phyloP scores from a whole-genome alignment of 2,329 filamentous ascomycete genomes.

The Scopulariopsis brevicaulis region DNA sequence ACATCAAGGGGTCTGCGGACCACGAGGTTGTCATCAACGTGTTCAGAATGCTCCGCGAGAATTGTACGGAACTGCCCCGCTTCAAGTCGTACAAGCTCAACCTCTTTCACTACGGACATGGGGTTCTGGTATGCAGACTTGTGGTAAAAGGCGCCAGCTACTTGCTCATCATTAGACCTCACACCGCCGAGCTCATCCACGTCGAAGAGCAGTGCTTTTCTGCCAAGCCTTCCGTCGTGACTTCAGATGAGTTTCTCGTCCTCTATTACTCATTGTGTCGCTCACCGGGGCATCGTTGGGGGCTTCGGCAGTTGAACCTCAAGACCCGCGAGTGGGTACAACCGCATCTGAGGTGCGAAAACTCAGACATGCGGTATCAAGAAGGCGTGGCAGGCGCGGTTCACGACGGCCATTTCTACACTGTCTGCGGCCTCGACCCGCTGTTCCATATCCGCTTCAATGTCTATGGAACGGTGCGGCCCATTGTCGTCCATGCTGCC shows the following conservation, averaged over 20 bases:
- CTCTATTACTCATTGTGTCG: slow-evolving; percentile 48
- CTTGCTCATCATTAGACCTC: slow-evolving; percentile 41
- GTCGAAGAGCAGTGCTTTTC: slow-evolving; percentile 28
- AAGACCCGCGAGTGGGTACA: slow-evolving; percentile 19
- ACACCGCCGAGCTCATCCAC: slow-evolving; percentile 30
- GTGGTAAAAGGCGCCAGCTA: neutral
- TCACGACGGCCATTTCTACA: neutral
- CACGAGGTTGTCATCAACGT: slow-evolving; percentile 47
- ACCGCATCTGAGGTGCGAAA: neutral
- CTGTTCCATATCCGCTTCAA: neutral
- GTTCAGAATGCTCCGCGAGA: slow-evolving; percentile 23
- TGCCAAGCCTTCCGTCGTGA: slow-evolving; percentile 55
- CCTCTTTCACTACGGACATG: slow-evolving; percentile 44
- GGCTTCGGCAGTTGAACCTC: slow-evolving; percentile 42
- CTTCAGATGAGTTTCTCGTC: slow-evolving; percentile 48
- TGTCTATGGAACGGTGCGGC: neutral
- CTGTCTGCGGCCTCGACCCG: neutral
- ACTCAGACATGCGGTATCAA: neutral
- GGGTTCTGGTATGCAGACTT: slow-evolving; percentile 41
- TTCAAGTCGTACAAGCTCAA: slow-evolving; percentile 32
- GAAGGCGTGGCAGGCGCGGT: neutral
- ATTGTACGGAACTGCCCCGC: slow-evolving; percentile 19
- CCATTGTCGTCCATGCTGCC: slow-evolving; percentile 24
- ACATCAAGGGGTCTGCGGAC: slow-evolving; percentile 36
- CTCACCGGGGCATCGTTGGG: slow-evolving; percentile 45